These are phyloP conservation scores for Cercis canadensis DNA, from an alignment of 306 rosid species.

Conservation along the genomic window DNA sequence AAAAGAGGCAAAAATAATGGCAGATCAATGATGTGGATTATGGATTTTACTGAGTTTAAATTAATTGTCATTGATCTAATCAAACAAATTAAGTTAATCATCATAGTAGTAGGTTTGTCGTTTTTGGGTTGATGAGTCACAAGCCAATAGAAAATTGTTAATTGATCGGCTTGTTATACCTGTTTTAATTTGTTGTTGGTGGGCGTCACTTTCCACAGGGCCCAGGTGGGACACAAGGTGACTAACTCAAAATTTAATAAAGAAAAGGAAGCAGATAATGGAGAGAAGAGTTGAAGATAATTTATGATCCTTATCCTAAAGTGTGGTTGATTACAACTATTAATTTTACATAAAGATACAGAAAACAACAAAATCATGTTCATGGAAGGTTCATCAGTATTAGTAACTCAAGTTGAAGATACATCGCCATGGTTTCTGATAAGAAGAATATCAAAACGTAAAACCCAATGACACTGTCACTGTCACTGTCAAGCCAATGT, in stretches of 20 bases:
- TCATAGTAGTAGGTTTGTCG: no score
- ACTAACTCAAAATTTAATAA: conserved; percentile 43
- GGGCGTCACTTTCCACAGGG: conserved; percentile 49
- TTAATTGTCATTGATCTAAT: no score
- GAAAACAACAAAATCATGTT: conserved; percentile 21
- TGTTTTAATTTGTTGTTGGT: conserved; percentile 25
- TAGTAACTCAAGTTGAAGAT: neutral
- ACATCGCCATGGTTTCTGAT: neutral
- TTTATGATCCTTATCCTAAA: conserved; percentile 52
- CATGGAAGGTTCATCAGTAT: neutral
- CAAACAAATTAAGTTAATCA: no score
- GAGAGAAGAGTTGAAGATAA: no score
- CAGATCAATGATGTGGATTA: conserved; percentile 27
- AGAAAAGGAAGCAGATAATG: conserved; percentile 19
- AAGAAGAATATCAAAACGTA: neutral
- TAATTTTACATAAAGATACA: no score
- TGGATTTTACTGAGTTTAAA: conserved; percentile 19
- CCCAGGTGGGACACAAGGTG: conserved; percentile 41
- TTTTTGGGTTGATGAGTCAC: conserved; percentile 56
- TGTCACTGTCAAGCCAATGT: no score
- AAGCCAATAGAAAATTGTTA: conserved; percentile 43
- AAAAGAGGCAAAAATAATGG: no score
- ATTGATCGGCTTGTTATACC: conserved; percentile 20
- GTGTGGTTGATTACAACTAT: no score
- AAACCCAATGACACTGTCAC: neutral